Conservation (phyloP, 805 yeast species). For the Myxozyma geophila region DNA sequence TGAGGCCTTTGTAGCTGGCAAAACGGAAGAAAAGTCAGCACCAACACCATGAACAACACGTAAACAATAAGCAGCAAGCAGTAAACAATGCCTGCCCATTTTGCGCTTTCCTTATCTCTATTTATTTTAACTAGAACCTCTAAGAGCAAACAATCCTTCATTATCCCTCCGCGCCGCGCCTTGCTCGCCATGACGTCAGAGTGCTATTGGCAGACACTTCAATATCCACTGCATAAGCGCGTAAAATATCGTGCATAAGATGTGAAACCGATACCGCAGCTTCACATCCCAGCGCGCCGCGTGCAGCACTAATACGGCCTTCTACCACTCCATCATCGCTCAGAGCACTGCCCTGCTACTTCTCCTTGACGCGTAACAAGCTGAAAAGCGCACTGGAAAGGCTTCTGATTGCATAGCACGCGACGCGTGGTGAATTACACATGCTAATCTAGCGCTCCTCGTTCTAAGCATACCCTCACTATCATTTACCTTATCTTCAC, state of each 20-base stretch:
- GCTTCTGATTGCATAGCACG: not conserved
- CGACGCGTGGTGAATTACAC: not conserved
- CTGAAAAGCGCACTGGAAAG: not conserved
- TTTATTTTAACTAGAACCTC: not conserved
- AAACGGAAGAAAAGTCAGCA: no score
- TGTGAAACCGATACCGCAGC: conserved; percentile 15
- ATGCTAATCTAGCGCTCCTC: not conserved
- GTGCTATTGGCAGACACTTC: conserved; percentile 9
- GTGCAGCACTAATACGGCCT: not conserved
- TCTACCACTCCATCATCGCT: not conserved
- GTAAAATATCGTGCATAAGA: not conserved
- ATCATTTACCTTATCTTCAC: not conserved
- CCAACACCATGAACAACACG: no score
- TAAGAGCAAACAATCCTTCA: not conserved
- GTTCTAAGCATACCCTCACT: not conserved
- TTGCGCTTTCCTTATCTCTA: no score
- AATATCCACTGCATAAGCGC: not conserved
- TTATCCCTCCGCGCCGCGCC: no score
- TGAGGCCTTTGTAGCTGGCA: no score
- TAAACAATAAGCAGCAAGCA: no score
- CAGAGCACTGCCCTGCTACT: no score
- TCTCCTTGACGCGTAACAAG: not conserved
- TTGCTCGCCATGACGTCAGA: not conserved
- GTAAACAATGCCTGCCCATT: no score
- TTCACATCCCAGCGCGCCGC: not conserved